Percentiles rank a stretch among this genome's conserved stretches.
These are phyloP conservation scores for Chlamydomonas asymmetrica DNA, from an alignment of 139 green algal genomes.

Conservation along the genomic window DNA sequence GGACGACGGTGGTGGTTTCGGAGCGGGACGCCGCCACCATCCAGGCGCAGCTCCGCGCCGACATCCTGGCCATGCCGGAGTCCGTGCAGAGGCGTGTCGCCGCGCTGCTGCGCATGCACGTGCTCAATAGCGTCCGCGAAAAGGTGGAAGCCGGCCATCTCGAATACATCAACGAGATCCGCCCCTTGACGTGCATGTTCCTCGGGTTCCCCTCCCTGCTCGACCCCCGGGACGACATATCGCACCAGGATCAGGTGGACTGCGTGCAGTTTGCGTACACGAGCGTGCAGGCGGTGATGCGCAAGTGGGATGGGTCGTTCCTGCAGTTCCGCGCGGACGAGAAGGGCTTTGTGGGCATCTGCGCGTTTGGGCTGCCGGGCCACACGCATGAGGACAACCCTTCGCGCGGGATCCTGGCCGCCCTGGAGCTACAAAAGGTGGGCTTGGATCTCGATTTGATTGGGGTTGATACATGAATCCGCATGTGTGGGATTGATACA, in stretches of 20 bases:
- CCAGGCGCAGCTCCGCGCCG: neutral
- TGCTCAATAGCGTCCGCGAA: conserved; percentile 66
- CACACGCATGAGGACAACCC: conserved; percentile 71
- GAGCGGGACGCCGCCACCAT: conserved; percentile 10
- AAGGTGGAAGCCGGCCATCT: conserved; percentile 73
- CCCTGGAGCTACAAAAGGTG: conserved; percentile 43
- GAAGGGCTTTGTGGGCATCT: conserved; percentile 87
- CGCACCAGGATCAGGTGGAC: conserved; percentile 31
- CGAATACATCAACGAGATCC: conserved; percentile 82
- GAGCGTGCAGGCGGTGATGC: conserved; percentile 71
- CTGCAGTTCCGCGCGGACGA: conserved; percentile 87
- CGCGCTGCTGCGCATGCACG: conserved; percentile 69
- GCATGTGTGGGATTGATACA: too few species aligned
- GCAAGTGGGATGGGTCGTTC: conserved; percentile 68
- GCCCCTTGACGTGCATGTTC: conserved; percentile 79
- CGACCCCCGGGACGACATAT: conserved; percentile 19
- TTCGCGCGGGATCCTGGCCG: conserved; percentile 53
- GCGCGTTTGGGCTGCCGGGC: conserved; percentile 77
- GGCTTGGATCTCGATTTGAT: too few species aligned
- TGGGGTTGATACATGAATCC: too few species aligned
- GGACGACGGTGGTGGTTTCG: neutral
- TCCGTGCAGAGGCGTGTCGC: conserved; percentile 47
- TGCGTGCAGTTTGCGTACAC: conserved; percentile 59
- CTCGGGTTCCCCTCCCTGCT: conserved; percentile 81
- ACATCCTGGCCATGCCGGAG: conserved; percentile 29